phyloP scores from a whole-genome alignment of 2,329 filamentous ascomycete species.

The Alternaria gaisen region DNA sequence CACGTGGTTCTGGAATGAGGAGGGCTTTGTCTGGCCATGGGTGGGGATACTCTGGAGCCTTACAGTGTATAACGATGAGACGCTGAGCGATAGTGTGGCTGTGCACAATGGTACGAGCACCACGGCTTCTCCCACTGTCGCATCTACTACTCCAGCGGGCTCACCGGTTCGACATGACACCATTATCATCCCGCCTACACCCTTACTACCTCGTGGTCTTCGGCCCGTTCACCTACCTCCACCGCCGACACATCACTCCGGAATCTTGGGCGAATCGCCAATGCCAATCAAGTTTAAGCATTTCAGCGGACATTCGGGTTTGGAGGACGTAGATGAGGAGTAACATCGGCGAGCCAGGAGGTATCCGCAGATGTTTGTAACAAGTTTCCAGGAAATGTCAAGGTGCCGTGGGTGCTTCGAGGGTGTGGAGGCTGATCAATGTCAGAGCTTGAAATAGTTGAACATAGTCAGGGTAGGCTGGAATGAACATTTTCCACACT shows the following conservation, averaged over 20 bases:
- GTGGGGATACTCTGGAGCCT: slow-evolving; percentile 10
- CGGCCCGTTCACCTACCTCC: not conserved
- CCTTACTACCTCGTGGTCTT: slow-evolving; percentile 6
- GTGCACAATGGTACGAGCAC: not conserved
- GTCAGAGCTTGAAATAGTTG: not conserved
- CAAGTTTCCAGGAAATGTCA: not conserved
- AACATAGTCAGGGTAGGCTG: not conserved
- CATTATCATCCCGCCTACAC: slow-evolving; percentile 9
- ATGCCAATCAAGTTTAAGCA: not conserved
- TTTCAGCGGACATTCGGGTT: not conserved
- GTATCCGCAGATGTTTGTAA: not conserved
- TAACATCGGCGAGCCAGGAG: not conserved
- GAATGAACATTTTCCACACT: not conserved
- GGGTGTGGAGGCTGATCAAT: not conserved
- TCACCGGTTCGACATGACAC: not conserved
- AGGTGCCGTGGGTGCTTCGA: not conserved
- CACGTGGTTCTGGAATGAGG: slow-evolving; percentile 17
- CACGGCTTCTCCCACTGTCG: not conserved
- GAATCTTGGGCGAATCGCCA: slow-evolving; percentile 15
- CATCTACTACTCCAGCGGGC: not conserved
- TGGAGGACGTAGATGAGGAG: not conserved
- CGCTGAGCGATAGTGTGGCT: not conserved
- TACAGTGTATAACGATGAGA: slow-evolving; percentile 5
- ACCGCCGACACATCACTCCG: slow-evolving; percentile 2
- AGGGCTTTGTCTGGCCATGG: slow-evolving; percentile 18